A percentile compares a stretch with the other conserved stretches of the same genome.
phyloP scores from a whole-genome alignment of 768 basidiomycete genomes.

The Termitomyces sp. region DNA sequence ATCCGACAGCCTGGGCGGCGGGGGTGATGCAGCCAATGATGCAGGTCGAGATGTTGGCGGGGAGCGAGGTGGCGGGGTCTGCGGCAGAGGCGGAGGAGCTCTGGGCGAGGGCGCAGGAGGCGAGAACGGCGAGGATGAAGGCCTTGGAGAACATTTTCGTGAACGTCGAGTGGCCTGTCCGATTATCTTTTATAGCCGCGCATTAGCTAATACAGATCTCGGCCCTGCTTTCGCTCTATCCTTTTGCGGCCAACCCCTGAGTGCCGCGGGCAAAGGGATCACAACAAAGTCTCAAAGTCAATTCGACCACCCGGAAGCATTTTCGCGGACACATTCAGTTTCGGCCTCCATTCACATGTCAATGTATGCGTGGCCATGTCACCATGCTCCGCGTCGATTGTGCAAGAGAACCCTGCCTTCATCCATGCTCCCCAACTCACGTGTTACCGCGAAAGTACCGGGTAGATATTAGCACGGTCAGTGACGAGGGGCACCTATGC shows the following conservation, averaged over 20 bases:
- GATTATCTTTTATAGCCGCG: background rate
- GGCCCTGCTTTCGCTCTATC: background rate
- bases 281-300: too few species aligned
- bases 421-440: too few species aligned
- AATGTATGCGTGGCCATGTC: too few species aligned
- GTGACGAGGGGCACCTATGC: too few species aligned
- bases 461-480: too few species aligned
- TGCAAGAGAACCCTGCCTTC: too few species aligned
- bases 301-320: too few species aligned
- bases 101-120: background rate
- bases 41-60: background rate
- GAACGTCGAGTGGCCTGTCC: background rate
- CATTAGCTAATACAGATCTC: background rate
- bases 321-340: too few species aligned
- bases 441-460: too few species aligned
- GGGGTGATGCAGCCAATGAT: background rate
- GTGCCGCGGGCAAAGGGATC: background rate
- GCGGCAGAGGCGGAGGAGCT: background rate
- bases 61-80: background rate
- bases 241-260: background rate
- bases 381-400: too few species aligned
- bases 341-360: too few species aligned
- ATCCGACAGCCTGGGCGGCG: background rate
- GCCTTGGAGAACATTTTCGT: background rate
- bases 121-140: background rate